Percentiles rank a stretch among this genome's conserved stretches.
These are phyloP conservation scores for Populus alba DNA, from an alignment of 345 rosid species.

Conservation along the genomic window DNA sequence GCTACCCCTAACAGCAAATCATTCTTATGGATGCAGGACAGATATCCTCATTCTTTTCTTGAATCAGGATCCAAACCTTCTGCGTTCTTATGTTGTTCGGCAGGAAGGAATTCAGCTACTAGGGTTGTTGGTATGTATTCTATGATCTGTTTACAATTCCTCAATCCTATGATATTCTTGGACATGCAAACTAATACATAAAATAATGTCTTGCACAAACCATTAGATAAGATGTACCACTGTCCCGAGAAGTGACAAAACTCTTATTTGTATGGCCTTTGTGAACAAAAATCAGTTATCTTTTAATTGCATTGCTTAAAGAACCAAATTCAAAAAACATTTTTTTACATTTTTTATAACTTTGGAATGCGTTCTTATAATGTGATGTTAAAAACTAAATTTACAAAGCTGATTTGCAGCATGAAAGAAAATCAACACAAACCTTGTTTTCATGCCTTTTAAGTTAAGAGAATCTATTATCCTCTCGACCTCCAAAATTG, in stretches of 20 bases:
- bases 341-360: not conserved
- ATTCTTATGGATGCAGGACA: constrained; percentile 80
- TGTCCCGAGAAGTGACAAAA: not conserved
- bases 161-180: not conserved
- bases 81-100: constrained; percentile 68
- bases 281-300: not conserved
- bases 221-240: not conserved
- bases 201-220: not conserved
- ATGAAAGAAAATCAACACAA: not conserved
- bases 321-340: not conserved
- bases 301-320: not conserved
- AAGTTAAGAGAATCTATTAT: not conserved
- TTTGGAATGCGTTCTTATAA: not conserved
- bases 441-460: not conserved
- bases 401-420: not conserved
- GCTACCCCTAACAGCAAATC: constrained; percentile 22
- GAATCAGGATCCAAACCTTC: constrained; percentile 68
- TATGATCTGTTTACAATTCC: not conserved
- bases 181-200: not conserved
- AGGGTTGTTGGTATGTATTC: constrained; percentile 71
- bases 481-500: not conserved
- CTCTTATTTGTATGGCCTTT: not conserved
- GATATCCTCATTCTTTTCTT: constrained; percentile 80
- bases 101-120: constrained; percentile 71
- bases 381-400: not conserved